Conservation (phyloP, 306 rosid genomes). For the Leucaena leucocephala region DNA sequence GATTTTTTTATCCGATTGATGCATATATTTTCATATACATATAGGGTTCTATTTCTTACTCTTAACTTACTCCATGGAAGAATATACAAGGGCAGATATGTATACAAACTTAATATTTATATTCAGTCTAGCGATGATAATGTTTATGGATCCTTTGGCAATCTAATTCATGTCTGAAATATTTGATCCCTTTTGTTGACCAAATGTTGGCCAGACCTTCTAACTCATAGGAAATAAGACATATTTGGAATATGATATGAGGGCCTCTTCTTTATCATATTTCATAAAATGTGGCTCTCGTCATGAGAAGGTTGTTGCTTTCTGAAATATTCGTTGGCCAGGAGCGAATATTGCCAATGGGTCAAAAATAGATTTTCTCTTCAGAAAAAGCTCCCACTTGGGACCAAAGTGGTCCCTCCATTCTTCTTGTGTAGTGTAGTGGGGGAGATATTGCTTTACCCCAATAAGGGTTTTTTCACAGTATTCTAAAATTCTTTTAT, state of each 20-base stretch:
- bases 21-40: constrained; percentile 3
- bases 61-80: constrained; percentile 34
- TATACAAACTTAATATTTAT: constrained; percentile 50
- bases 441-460: constrained; percentile 87
- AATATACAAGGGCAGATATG: constrained; percentile 28
- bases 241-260: constrained; percentile 35
- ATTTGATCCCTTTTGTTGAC: constrained; percentile 28
- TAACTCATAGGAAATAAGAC: constrained; percentile 37
- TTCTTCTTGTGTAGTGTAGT: constrained; percentile 68
- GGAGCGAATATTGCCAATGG: constrained; percentile 90
- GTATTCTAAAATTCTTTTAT: constrained; percentile 77
- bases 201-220: constrained; percentile 37
- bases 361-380: constrained; percentile 80
- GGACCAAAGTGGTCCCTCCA: constrained; percentile 95
- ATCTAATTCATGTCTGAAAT: constrained; percentile 33
- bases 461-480: constrained; percentile 75
- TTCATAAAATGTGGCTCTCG: constrained; percentile 25
- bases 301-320: constrained; percentile 64
- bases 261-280: constrained; percentile 39
- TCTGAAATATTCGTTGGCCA: constrained; percentile 91
- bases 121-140: constrained; percentile 42
- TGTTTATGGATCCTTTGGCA: constrained; percentile 28
- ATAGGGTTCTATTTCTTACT: constrained; percentile 16
- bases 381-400: constrained; percentile 69
- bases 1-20: neutral